Evolutionary conservation across 768 basidiomycete genomes (phyloP), one percentile per base, ranked within the genome.

Genomic region (Serendipita indica): DNA sequence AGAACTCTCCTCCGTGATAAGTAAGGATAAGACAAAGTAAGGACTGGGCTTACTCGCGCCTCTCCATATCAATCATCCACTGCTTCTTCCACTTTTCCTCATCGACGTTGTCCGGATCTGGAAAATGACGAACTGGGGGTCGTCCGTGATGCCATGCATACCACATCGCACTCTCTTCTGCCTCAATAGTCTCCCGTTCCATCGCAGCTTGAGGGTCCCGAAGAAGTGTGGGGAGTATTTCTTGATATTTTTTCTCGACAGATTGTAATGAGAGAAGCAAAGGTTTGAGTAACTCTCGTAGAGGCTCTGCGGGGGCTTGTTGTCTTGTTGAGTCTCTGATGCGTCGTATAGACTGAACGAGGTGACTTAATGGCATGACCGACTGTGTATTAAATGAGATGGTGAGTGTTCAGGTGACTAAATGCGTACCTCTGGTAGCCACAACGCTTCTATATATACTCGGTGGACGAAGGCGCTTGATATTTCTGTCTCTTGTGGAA

Each of bases 71-170:
- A 30, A 54, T 10, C 49, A 54, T 54, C 49, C 49, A 54, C 30
- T 33, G 49, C 30, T 27, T 54, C 22, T 54, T 54, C 49, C 49
- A 54, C 32, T 54, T 54, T 28, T 54, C 49, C n/a, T 54, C 49
- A 28, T 54, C 49, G 7, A 54, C 30, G n/a, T 54, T 25, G 32
- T 54, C 49, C n/a, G 49, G 49, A 30, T 54, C 49, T 10, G 49
- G 49, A 2, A 54, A 54, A 54, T 54, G 49, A 22, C 49, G 20
- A 22, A 32, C 20, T 10, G 49, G 49, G 16, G 49, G 49, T 16
- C 30, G 3, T 25, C 49, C 49, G 32, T 54, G 49, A n/a, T 54
- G 49, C 49, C 49, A 54, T 1, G 49, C 49, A 27, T 54, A 54
- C 49, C 49, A 54, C 22, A 54, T 54, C 32, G 49, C 49, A 12